These are phyloP conservation scores for Penicillium sp. DNA, from an alignment of 2,329 filamentous ascomycete genomes.

Conservation along the genomic window DNA sequence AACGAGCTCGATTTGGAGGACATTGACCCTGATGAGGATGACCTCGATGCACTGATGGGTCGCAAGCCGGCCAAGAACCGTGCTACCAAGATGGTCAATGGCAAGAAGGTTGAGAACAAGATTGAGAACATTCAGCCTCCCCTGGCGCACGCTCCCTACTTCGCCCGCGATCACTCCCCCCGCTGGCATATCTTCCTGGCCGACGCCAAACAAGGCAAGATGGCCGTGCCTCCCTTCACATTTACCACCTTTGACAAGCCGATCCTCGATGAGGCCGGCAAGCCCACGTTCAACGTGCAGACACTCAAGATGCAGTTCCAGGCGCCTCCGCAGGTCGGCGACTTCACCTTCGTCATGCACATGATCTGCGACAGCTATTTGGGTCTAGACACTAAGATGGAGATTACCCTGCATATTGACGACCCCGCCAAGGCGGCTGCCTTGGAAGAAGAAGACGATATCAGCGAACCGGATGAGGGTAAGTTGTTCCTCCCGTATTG, in stretches of 20 bases:
- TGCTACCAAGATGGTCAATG: constrained; percentile 60
- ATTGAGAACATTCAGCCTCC: constrained; percentile 72
- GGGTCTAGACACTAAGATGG: constrained; percentile 88
- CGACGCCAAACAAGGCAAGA: constrained; percentile 91
- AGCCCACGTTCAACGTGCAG: constrained; percentile 91
- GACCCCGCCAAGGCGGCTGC: constrained; percentile 82
- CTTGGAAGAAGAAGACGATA: constrained; percentile 86
- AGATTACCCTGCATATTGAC: constrained; percentile 86
- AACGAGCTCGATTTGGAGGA: constrained; percentile 83
- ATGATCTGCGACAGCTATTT: constrained; percentile 93
- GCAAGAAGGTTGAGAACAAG: constrained; percentile 60
- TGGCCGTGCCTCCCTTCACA: constrained; percentile 95
- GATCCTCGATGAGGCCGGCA: constrained; percentile 76
- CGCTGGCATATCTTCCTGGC: constrained; percentile 94
- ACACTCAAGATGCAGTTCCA: constrained; percentile 97
- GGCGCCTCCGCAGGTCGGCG: constrained; percentile 85
- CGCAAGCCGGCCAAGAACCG: constrained; percentile 68
- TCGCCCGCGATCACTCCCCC: constrained; percentile 84
- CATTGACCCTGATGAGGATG: constrained; percentile 88
- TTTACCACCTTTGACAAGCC: constrained; percentile 91
- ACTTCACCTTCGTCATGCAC: constrained; percentile 94
- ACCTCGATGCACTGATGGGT: constrained; percentile 81
- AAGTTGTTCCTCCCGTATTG: constrained; percentile 46
- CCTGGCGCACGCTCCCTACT: constrained; percentile 87
- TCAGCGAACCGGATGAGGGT: constrained; percentile 98